phyloP scores from a whole-genome alignment of 106 monocot genomes.

The Dendrobium officinale region DNA sequence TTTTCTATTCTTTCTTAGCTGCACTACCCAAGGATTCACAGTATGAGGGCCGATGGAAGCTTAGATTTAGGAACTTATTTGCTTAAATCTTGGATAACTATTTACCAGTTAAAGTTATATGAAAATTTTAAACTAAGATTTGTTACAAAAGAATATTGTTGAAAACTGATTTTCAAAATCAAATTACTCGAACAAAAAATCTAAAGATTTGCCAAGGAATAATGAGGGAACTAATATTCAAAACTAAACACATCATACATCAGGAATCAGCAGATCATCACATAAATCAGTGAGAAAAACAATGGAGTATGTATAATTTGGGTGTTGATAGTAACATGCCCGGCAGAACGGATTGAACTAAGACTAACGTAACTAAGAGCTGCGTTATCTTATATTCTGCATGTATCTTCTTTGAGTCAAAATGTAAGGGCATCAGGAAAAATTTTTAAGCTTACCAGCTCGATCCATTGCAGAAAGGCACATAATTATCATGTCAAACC shows the following conservation, averaged over 20 bases:
- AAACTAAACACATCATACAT: background rate
- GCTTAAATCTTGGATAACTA: no score
- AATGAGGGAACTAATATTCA: background rate
- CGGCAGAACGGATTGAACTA: background rate
- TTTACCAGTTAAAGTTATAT: no score
- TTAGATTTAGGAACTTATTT: no score
- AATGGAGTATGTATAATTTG: background rate
- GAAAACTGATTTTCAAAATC: background rate
- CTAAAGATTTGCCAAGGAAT: background rate
- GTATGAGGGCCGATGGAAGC: no score
- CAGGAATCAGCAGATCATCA: background rate
- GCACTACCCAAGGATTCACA: no score
- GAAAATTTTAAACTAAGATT: no score
- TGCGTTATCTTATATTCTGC: background rate
- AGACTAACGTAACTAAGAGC: background rate
- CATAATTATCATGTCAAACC: constrained; percentile 93
- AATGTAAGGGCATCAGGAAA: background rate
- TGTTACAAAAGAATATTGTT: background rate
- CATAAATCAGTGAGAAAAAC: background rate
- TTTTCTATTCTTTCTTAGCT: no score
- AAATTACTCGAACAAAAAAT: background rate
- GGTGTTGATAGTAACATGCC: background rate
- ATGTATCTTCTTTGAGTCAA: background rate
- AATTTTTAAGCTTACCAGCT: constrained; percentile 36
- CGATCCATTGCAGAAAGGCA: constrained; percentile 61